These are phyloP conservation scores for Apiosordaria backusii DNA, from an alignment of 495 filamentous ascomycete species.

Conservation along the genomic window DNA sequence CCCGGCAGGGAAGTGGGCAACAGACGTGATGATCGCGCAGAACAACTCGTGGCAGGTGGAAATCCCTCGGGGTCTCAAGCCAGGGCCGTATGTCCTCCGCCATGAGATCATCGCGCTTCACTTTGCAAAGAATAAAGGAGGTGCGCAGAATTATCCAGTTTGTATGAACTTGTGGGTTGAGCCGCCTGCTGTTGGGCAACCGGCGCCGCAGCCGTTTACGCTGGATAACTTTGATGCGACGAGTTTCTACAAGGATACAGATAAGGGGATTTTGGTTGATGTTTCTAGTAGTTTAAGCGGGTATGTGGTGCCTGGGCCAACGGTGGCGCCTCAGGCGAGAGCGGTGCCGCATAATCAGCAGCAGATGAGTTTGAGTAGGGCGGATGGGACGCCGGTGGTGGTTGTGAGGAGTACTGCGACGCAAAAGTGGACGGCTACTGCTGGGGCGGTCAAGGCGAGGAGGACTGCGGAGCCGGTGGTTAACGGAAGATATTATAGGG, in stretches of 20 bases:
- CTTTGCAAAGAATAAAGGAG: constrained; percentile 51
- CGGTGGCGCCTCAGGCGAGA: constrained; percentile 39
- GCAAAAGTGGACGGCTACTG: constrained; percentile 11
- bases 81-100: constrained; percentile 68
- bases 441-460: constrained; percentile 2
- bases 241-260: constrained; percentile 32
- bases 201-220: constrained; percentile 42
- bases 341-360: constrained; percentile 23
- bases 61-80: constrained; percentile 55
- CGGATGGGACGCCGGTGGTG: constrained; percentile 26
- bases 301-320: constrained; percentile 52
- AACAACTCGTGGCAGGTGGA: constrained; percentile 62
- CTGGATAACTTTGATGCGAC: constrained; percentile 27
- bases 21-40: constrained; percentile 59
- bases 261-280: constrained; percentile 37
- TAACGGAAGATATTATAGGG: constrained; percentile 1
- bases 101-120: constrained; percentile 74
- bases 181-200: background rate
- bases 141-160: constrained; percentile 72
- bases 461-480: constrained; percentile 1
- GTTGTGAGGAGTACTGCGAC: constrained; percentile 24
- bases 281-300: constrained; percentile 38
- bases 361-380: constrained; percentile 10
- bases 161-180: constrained; percentile 56
- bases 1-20: constrained; percentile 54